A percentile compares a stretch with the other conserved stretches of the same genome.
These are phyloP conservation scores for Malbranchea zuffiana DNA, from an alignment of 2,329 filamentous ascomycete species.

Conservation along the genomic window DNA sequence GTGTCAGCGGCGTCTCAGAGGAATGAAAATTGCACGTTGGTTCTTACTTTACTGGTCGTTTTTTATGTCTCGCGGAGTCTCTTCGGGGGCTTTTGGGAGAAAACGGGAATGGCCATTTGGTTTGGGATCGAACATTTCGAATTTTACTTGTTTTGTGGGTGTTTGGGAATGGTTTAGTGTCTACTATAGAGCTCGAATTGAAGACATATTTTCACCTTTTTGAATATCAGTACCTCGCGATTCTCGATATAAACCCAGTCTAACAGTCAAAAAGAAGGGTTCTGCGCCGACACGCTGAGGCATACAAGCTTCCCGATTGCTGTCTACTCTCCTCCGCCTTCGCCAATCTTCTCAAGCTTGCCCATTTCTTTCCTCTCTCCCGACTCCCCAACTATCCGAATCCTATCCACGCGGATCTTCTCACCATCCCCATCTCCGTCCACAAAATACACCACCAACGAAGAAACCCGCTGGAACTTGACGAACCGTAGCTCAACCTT, in stretches of 20 bases:
- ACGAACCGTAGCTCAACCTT: conserved; percentile 72
- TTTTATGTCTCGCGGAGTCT: conserved; percentile 24
- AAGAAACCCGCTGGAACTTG: conserved; percentile 92
- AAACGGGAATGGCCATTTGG: conserved; percentile 36
- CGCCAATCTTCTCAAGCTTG: conserved; percentile 87
- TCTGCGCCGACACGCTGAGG: no score
- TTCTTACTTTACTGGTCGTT: conserved; percentile 42
- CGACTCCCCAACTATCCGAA: conserved; percentile 67
- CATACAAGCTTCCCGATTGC: no score
- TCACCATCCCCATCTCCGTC: conserved; percentile 75
- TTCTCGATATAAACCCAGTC: no score
- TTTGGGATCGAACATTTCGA: conserved; percentile 47
- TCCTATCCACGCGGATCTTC: conserved; percentile 59
- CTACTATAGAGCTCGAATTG: no score
- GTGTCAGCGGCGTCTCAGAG: conserved; percentile 76
- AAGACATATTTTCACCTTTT: not conserved
- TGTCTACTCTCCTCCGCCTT: conserved; percentile 58
- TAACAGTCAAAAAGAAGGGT: no score
- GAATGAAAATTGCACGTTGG: conserved; percentile 64
- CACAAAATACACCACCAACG: conserved; percentile 75
- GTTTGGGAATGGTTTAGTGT: not conserved
- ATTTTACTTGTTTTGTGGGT: conserved; percentile 11
- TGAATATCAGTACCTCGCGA: no score
- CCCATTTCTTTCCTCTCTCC: conserved; percentile 89
- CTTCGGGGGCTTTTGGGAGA: conserved; percentile 16